A percentile compares a stretch with the other conserved stretches of the same genome.
Evolutionary conservation across 2,329 filamentous ascomycete genomes (phyloP).

Genomic region (Colletotrichum abscissum): DNA sequence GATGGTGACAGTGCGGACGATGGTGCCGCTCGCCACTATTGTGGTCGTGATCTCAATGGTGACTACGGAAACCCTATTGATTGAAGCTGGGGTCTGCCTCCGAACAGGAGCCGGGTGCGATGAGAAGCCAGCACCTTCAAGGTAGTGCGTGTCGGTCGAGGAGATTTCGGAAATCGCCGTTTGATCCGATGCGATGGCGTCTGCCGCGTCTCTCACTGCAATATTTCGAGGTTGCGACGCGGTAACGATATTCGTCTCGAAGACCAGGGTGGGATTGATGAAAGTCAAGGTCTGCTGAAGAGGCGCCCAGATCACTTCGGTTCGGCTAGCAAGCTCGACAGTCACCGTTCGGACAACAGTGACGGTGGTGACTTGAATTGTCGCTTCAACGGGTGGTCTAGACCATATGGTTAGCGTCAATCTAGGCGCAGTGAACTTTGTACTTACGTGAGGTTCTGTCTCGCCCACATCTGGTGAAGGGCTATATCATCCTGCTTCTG

Average conservation of each 20-base stretch:
- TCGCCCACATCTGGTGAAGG: neutral
- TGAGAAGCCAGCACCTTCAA: neutral
- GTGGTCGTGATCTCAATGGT: conserved; percentile 31
- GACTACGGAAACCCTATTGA: neutral
- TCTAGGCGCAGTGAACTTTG: neutral
- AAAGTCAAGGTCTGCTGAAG: conserved; percentile 41
- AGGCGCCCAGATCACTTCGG: conserved; percentile 36
- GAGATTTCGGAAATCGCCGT: neutral
- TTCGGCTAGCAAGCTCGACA: conserved; percentile 34
- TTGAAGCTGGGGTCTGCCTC: neutral
- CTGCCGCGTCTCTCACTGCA: neutral
- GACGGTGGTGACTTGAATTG: conserved; percentile 9
- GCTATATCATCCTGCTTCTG: neutral
- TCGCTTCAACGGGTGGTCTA: neutral
- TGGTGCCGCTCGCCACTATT: conserved; percentile 13
- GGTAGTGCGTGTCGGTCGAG: neutral
- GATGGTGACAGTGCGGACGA: conserved; percentile 23
- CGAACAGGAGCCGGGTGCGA: neutral
- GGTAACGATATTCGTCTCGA: conserved; percentile 40
- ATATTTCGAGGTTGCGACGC: conserved; percentile 37
- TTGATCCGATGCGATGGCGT: neutral
- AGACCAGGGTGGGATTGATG: conserved; percentile 38
- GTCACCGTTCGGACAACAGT: conserved; percentile 37
- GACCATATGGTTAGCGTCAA: neutral
- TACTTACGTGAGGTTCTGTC: conserved; percentile 12